Base-by-base conservation (phyloP, 2,329 filamentous ascomycete species). In the Nannizzia gypsea region DNA sequence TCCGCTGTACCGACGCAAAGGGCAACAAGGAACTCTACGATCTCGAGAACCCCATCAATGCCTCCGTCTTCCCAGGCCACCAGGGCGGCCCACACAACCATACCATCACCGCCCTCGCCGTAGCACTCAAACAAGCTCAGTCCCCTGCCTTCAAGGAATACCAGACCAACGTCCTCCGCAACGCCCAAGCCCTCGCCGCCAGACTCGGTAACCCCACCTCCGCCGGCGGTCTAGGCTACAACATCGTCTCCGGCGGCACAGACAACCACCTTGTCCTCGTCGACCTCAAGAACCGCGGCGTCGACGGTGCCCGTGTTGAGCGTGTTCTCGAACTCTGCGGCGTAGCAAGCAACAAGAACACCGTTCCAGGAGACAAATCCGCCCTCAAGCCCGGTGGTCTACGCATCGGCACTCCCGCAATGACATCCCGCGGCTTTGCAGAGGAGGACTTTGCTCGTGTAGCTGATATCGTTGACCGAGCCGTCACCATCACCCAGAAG, bases 291-390 rank as follows among this genome's bases (percentile, higher is more conserved):
- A 85, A 90, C 71, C 83, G 89, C 72, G 81, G 78, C 64, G 84
- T 99, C 17, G 93, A 99, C 70, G 93, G 93, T 70, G 93, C 93
- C 24, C 86, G 91, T 58, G 90, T 96, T 13, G 91, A 96, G 78
- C 86, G 90, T 54, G 85, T 96, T 15, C 82, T 96, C 24, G 91
- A 96, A 73, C 83, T 95, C 54, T 90, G 95, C 65, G 92, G 92
- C 67, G 92, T 97, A 58, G 93, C 93, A n/a, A 88, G 89, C 72
- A 99, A 99, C 81, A 99, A 99, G 82, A 99, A 99, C 78, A 96
- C 93, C 6, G 92, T 96, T 0, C 93, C 93, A 0, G 93, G 92
- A 48, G 93, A 99, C 76, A 89, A 87, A 71, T 96, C 90, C 0
- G 93, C 93, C 0, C 83, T 99, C 70, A 89, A 92, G 64, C 93